Evolutionary conservation across 139 green algal genomes (phyloP).

Genomic region (Chlorella sp.): DNA sequence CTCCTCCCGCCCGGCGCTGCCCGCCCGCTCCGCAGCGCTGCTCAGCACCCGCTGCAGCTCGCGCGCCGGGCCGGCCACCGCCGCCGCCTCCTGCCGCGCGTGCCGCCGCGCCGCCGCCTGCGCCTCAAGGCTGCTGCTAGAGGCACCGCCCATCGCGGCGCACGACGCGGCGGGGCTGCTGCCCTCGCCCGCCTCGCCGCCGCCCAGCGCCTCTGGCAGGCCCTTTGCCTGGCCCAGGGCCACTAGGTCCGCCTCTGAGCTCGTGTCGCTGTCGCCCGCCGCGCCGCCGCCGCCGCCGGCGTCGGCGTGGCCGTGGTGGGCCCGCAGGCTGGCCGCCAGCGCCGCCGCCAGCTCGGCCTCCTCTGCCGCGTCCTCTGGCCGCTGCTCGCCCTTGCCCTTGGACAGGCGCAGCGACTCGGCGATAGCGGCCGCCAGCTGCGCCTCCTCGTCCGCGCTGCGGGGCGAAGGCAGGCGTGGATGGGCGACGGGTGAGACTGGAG

Average conservation of each 20-base stretch:
- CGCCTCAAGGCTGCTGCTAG: neutral
- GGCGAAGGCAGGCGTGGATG: neutral
- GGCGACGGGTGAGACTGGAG: neutral
- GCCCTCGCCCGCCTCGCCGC: neutral
- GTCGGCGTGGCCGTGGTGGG: neutral
- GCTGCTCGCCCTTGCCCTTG: neutral
- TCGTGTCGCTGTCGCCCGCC: neutral
- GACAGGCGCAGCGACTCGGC: constrained; percentile 23
- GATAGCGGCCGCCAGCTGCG: constrained; percentile 38
- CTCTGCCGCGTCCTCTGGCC: neutral
- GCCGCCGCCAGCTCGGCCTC: neutral
- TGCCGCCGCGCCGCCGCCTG: constrained; percentile 1
- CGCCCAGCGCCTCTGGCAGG: neutral
- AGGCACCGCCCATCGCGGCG: neutral
- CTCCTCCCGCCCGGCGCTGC: neutral
- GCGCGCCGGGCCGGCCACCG: neutral
- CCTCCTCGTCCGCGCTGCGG: constrained; percentile 42
- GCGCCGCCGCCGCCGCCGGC: neutral
- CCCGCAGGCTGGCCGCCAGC: neutral
- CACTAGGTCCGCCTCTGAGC: neutral
- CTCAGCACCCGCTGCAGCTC: neutral
- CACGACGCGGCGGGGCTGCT: neutral
- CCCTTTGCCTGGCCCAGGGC: neutral
- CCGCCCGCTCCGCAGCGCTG: neutral
- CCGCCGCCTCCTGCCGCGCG: constrained; percentile 4